Base-by-base conservation (phyloP, 306 rosid species). In the Vachellia collinsii region DNA sequence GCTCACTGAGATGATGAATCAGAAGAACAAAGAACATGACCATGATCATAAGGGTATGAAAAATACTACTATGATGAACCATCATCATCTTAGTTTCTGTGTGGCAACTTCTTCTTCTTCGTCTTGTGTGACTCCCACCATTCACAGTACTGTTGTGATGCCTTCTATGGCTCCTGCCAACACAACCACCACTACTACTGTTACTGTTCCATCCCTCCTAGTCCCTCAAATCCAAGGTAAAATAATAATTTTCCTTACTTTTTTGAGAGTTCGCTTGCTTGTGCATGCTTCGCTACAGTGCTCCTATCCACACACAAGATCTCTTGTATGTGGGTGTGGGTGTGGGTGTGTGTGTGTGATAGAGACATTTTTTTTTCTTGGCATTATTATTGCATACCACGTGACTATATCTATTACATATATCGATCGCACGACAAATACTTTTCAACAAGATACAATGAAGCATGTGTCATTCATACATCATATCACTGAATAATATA, bases 1-100 rank as follows among this genome's bases (percentile, higher is more conserved):
- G 70, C 88, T 94, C 3, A 85, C 92, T 75, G 97, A 94, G 82
- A 84, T 94, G 19, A 87, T 89, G 85, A 85, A 34, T 85, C 88
- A 43, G 12, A 90, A 90, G 88, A 92, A 91, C 78, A 85, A 76
- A 13, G 22, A 16, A 16, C 23, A 65, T 3, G 6, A 38, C 6
- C 42, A 38, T 38, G 6, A 3, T 12, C 83, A 86, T 11, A 46
- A 46, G 50, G 14, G 11, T 10, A 46, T 46, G 48, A 86, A 88
- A 25, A 56, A 19, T 29, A 29, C 34, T 67, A 34, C 82, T 38
- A 84, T 83, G 75, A 63, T 64, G 16, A 34, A 77, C 81, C 89
- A 85, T 37, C 66, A 61, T 23, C 86, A 80, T 63, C 77, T 85
- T 36, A 85, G 85, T 82, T 86, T 87, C 84, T 74, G 74, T 67